These are phyloP conservation scores for Aurinia saxatilis DNA, from an alignment of 345 rosid genomes.

Conservation along the genomic window DNA sequence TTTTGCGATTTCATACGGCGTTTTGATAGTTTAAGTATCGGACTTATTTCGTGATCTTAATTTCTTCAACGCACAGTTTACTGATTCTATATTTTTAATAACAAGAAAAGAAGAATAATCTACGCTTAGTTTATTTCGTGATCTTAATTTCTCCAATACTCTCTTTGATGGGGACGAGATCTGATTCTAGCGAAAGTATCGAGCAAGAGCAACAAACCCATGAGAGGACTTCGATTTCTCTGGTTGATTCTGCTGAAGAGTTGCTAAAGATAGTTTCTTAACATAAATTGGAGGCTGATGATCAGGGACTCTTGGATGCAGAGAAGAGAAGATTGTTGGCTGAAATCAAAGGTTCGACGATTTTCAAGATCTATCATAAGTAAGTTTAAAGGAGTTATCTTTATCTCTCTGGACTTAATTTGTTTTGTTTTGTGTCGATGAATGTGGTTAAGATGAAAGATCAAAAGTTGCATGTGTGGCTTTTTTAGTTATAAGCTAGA, in stretches of 20 bases:
- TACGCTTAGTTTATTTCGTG: too few species aligned
- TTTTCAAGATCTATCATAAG: conserved; percentile 46
- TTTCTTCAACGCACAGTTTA: too few species aligned
- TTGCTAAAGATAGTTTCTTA: conserved; percentile 17
- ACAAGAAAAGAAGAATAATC: too few species aligned
- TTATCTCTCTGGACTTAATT: not conserved
- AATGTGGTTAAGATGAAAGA: not conserved
- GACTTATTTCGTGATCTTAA: too few species aligned
- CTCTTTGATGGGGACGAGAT: conserved; percentile 6
- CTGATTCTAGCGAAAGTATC: conserved; percentile 1
- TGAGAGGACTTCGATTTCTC: not conserved
- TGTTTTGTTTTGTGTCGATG: not conserved
- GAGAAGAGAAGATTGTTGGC: conserved; percentile 55
- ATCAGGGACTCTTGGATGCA: conserved; percentile 40
- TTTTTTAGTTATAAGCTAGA: not conserved
- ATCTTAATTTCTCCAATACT: not conserved
- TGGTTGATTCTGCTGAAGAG: conserved; percentile 1
- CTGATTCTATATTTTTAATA: too few species aligned
- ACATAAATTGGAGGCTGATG: conserved; percentile 12
- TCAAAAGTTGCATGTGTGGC: not conserved
- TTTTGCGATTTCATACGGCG: too few species aligned
- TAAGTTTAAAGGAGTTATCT: conserved; percentile 36
- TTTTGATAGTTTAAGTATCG: too few species aligned
- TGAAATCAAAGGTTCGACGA: conserved; percentile 45
- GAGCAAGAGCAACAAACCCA: not conserved